These are phyloP conservation scores for Phytopythium ostracodes DNA, from an alignment of 352 stramenopile species.

Conservation along the genomic window DNA sequence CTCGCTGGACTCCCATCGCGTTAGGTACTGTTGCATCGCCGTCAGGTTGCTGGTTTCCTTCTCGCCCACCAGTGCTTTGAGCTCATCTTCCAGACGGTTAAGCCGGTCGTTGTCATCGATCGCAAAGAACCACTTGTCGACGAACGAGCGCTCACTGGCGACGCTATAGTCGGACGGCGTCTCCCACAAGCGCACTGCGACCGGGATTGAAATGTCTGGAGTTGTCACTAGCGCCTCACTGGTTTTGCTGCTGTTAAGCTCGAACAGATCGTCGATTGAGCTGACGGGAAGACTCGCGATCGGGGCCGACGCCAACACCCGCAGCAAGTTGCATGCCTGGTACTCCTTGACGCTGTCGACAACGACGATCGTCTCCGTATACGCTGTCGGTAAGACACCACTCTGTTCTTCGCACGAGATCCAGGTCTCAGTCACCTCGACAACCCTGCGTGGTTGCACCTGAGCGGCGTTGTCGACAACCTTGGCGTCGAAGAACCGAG, in stretches of 20 bases:
- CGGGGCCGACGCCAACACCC: slow-evolving; percentile 18
- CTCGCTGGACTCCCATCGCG: slow-evolving; percentile 44
- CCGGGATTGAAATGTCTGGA: slow-evolving; percentile 28
- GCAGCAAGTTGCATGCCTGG: slow-evolving; percentile 50
- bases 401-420: slow-evolving; percentile 22
- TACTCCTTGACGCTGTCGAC: slow-evolving; percentile 29
- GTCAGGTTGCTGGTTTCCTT: slow-evolving; percentile 17
- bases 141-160: slow-evolving; percentile 29
- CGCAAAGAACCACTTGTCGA: slow-evolving; percentile 42
- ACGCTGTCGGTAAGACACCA: slow-evolving; percentile 9
- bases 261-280: slow-evolving; percentile 39
- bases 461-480: slow-evolving; percentile 39
- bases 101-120: slow-evolving; percentile 22
- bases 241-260: slow-evolving; percentile 34
- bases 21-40: slow-evolving; percentile 31
- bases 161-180: slow-evolving; percentile 29
- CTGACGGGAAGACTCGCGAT: slow-evolving; percentile 18
- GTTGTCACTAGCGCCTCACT: slow-evolving; percentile 6
- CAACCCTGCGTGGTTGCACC: slow-evolving; percentile 31
- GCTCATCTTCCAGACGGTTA: slow-evolving; percentile 13
- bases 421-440: slow-evolving; percentile 37
- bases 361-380: slow-evolving; percentile 25
- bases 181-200: slow-evolving; percentile 33
- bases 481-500: slow-evolving; percentile 39
- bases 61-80: slow-evolving; percentile 14